These are phyloP conservation scores for Tylopilus orsonianus DNA, from an alignment of 1,284 basidiomycete genomes.

Conservation along the genomic window DNA sequence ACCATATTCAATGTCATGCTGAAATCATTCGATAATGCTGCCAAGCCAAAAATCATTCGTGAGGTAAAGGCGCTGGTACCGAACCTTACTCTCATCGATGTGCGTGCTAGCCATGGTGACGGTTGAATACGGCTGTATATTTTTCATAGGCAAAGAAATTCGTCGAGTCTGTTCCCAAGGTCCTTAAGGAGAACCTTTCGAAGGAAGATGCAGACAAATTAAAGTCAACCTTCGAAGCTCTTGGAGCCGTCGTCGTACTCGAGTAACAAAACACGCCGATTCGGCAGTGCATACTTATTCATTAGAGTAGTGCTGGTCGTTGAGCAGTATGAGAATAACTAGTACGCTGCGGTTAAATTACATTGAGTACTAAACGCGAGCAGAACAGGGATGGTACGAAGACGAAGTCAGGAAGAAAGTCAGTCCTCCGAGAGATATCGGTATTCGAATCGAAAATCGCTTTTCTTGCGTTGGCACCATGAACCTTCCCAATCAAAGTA, in stretches of 20 bases:
- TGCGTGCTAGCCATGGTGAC: conserved; percentile 43
- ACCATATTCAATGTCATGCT: conserved; percentile 95
- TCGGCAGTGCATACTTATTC: conserved; percentile 15
- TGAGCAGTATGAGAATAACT: conserved; percentile 15
- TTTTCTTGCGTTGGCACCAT: conserved; percentile 98
- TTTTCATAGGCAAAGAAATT: conserved; percentile 92
- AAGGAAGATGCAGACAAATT: conserved; percentile 99
- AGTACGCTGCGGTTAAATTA: conserved; percentile 28
- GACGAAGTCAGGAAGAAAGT: conserved; percentile 16
- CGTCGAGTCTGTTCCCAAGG: conserved; percentile 93
- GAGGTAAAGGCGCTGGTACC: conserved; percentile 97
- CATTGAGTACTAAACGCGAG: conserved; percentile 19
- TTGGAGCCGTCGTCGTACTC: conserved; percentile 87
- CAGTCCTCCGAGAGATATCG: conserved; percentile 88
- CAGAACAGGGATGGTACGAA: conserved; percentile 5
- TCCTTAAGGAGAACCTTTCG: conserved; percentile 92
- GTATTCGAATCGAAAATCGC: conserved; percentile 96
- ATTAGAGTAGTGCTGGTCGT: conserved; percentile 17
- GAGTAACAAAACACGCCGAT: conserved; percentile 48
- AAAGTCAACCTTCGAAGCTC: conserved; percentile 83
- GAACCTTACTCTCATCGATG: conserved; percentile 94
- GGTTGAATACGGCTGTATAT: conserved; percentile 8
- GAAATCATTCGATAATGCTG: conserved; percentile 85
- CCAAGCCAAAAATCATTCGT: conserved; percentile 97
- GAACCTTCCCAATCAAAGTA: conserved; percentile 98